These are phyloP conservation scores for Epichloe coenophiala DNA, from an alignment of 2,329 filamentous ascomycete genomes.

Conservation along the genomic window DNA sequence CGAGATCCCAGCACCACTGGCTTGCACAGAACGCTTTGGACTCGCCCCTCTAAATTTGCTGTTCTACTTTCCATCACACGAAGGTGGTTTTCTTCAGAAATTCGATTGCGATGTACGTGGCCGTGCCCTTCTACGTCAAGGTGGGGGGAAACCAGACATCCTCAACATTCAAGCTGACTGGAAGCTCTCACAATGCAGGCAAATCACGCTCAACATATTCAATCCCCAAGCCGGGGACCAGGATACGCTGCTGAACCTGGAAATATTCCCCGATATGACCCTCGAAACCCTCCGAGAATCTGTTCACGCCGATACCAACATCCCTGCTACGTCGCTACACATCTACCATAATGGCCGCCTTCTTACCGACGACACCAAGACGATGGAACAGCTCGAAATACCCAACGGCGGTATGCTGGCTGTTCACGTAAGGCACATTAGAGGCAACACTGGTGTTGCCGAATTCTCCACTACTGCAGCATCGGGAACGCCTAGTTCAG, in stretches of 20 bases:
- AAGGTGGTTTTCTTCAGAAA: not conserved
- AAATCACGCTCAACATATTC: constrained; percentile 75
- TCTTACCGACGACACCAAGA: constrained; percentile 64
- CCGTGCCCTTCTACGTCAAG: not conserved
- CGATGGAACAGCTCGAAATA: constrained; percentile 68
- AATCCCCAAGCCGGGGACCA: constrained; percentile 54
- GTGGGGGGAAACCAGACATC: not conserved
- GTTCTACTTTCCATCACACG: not conserved
- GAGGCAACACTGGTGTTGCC: constrained; percentile 24
- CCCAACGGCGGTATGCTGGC: constrained; percentile 86
- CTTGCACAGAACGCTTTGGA: not conserved
- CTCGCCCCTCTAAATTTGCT: too few species aligned
- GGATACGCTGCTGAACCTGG: constrained; percentile 66
- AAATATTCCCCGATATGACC: constrained; percentile 71
- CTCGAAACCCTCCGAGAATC: constrained; percentile 76
- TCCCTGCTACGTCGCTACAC: constrained; percentile 61
- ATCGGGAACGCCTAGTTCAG: constrained; percentile 19
- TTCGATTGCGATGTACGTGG: not conserved
- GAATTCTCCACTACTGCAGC: constrained; percentile 17
- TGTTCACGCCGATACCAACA: constrained; percentile 69
- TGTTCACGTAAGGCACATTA: constrained; percentile 58
- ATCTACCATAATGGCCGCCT: constrained; percentile 84
- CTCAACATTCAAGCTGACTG: constrained; percentile 1
- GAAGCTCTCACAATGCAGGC: constrained; percentile 38
- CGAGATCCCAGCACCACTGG: not conserved